Conservation (phyloP, 306 rosid genomes). For the Vigna unguiculata region DNA sequence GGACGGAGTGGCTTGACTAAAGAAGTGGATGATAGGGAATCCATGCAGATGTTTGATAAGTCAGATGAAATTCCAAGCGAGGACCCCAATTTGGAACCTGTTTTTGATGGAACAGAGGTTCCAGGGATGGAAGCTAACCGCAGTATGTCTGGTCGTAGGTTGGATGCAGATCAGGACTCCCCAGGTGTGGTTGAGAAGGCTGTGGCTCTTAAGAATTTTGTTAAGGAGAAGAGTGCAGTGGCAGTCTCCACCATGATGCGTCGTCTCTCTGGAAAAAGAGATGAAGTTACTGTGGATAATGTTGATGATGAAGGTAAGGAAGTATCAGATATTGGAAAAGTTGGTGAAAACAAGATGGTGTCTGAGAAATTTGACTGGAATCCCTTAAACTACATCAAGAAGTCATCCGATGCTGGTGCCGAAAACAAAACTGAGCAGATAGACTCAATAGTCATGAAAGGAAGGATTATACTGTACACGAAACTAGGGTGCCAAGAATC, state of each 20-base stretch:
- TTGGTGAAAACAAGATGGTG: conserved; percentile 49
- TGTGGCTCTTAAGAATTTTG: conserved; percentile 74
- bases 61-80: conserved; percentile 56
- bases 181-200: conserved; percentile 84
- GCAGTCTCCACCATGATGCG: conserved; percentile 79
- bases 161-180: conserved; percentile 60
- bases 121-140: conserved; percentile 73
- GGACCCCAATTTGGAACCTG: conserved; percentile 73
- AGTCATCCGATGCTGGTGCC: conserved; percentile 53
- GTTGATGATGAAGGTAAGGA: conserved; percentile 51
- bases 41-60: conserved; percentile 43
- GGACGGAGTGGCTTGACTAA: conserved; percentile 36
- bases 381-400: conserved; percentile 71
- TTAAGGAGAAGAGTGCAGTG: conserved; percentile 69
- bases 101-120: conserved; percentile 82
- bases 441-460: conserved; percentile 66
- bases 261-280: conserved; percentile 74
- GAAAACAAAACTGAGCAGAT: conserved; percentile 53
- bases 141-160: conserved; percentile 54
- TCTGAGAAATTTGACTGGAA: conserved; percentile 74
- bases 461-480: conserved; percentile 80
- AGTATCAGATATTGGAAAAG: conserved; percentile 51
- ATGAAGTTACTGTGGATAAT: conserved; percentile 49
- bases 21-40: conserved; percentile 42
- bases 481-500: conserved; percentile 80